Evolutionary conservation across 176 grass and related monocot genomes (phyloP), one percentile per base, ranked within the genome.

Genomic region (Musa schizocarpa): DNA sequence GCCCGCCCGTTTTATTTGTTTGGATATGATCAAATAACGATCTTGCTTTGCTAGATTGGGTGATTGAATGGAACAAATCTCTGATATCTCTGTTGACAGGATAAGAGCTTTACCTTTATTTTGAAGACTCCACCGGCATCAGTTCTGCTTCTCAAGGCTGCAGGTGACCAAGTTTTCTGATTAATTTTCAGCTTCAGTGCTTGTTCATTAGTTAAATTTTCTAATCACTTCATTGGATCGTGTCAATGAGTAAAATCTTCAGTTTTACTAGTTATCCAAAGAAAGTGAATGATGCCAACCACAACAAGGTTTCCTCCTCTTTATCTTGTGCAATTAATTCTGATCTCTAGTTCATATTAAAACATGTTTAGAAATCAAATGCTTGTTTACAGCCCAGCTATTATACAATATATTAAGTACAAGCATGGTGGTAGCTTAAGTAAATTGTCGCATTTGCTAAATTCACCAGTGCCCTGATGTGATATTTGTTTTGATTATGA

Each of bases 61-160:
- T 72, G 53, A 21, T 57, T 56, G 11, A 0, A 54, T 52, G 9
- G 9, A 17, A 52, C 49, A 3, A 50, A 67, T 73, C 48, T 73
- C 55, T 82, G 50, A 3, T 29, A 67, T 73, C 48, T 73, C 55
- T 82, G 54, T 78, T 75, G 22, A 11, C 75, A 97, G 94, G 95
- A 98, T 80, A 98, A 90, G 77, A 98, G 95, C 76, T 98, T 94
- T 79, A 98, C 95, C 8, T 98, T 98, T 80, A 84, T 98, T 58
- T 66, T 98, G 82, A 98, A 98, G 86, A 98, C 95, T 50, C 90
- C 95, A 20, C 95, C 95, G 11, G 95, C 95, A 2, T 98, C 95
- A 9, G 86, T 98, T 69, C 84, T 98, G 72, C 90, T 98, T 53
- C 90, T 93, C 72, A 98, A 98, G 76, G 95, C 95, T 82, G 90